Evolutionary conservation across 2,329 filamentous ascomycete genomes (phyloP).

Genomic region (Aspergillus sp.): DNA sequence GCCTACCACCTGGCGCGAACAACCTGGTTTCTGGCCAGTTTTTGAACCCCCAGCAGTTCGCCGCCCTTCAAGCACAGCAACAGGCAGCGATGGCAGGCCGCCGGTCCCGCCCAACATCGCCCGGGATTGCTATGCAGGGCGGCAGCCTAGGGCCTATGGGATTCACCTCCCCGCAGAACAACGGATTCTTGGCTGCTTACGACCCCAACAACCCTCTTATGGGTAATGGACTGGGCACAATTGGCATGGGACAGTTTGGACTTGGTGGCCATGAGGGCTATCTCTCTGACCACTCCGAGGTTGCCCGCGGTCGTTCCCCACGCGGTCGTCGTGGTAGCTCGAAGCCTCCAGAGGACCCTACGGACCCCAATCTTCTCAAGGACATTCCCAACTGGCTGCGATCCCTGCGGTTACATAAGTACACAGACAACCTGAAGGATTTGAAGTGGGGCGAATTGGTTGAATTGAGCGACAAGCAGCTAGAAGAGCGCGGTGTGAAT

Average conservation of each 20-base stretch:
- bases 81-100: constrained; percentile 59
- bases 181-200: constrained; percentile 89
- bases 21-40: constrained; percentile 87
- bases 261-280: constrained; percentile 76
- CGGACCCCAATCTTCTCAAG: constrained; percentile 82
- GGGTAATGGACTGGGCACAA: constrained; percentile 67
- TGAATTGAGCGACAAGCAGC: constrained; percentile 85
- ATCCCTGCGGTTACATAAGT: constrained; percentile 94
- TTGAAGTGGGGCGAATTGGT: constrained; percentile 94
- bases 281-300: constrained; percentile 89
- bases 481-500: constrained; percentile 92
- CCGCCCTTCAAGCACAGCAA: constrained; percentile 72
- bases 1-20: constrained; percentile 69
- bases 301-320: constrained; percentile 85
- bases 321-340: constrained; percentile 89
- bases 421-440: constrained; percentile 97
- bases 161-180: constrained; percentile 88
- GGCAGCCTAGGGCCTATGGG: constrained; percentile 61
- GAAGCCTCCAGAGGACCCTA: constrained; percentile 97
- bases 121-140: constrained; percentile 77
- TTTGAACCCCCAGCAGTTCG: constrained; percentile 78
- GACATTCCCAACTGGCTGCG: constrained; percentile 96
- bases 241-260: constrained; percentile 72
- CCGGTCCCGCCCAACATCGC: constrained; percentile 85
- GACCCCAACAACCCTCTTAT: constrained; percentile 70